A percentile compares a stretch with the other conserved stretches of the same genome.
These are phyloP conservation scores for Teunomyces barrocoloradensis DNA, from an alignment of 805 yeast genomes.

Conservation along the genomic window DNA sequence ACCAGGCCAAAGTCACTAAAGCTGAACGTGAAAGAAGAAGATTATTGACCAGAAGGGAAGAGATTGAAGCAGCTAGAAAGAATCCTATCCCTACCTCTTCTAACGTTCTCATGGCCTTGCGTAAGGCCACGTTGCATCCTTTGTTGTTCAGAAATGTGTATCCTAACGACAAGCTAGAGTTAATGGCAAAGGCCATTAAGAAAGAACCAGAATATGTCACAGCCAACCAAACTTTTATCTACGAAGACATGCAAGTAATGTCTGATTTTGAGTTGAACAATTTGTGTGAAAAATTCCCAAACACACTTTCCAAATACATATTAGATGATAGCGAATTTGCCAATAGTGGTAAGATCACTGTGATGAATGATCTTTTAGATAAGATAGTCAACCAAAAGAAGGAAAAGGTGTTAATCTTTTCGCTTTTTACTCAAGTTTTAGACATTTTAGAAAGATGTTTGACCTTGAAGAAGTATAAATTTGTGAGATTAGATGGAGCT, in stretches of 20 bases:
- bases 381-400: constrained; percentile 53
- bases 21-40: constrained; percentile 45
- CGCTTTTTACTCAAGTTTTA: constrained; percentile 88
- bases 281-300: constrained; percentile 70
- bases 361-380: constrained; percentile 56
- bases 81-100: constrained; percentile 46
- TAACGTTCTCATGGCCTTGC: constrained; percentile 79
- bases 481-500: constrained; percentile 86
- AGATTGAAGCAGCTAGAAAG: constrained; percentile 26
- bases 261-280: constrained; percentile 82
- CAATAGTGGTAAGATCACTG: constrained; percentile 72
- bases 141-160: constrained; percentile 70
- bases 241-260: constrained; percentile 95
- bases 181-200: constrained; percentile 80
- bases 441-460: constrained; percentile 82
- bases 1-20: constrained; percentile 38
- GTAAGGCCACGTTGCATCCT: constrained; percentile 95
- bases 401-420: constrained; percentile 76
- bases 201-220: constrained; percentile 73
- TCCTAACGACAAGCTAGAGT: constrained; percentile 49
- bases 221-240: constrained; percentile 75
- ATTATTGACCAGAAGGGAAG: constrained; percentile 32
- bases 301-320: constrained; percentile 52
- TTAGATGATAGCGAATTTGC: constrained; percentile 55
- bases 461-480: constrained; percentile 60